Conservation (phyloP, 1,284 basidiomycete genomes). For the Rhodotorula sp. region DNA sequence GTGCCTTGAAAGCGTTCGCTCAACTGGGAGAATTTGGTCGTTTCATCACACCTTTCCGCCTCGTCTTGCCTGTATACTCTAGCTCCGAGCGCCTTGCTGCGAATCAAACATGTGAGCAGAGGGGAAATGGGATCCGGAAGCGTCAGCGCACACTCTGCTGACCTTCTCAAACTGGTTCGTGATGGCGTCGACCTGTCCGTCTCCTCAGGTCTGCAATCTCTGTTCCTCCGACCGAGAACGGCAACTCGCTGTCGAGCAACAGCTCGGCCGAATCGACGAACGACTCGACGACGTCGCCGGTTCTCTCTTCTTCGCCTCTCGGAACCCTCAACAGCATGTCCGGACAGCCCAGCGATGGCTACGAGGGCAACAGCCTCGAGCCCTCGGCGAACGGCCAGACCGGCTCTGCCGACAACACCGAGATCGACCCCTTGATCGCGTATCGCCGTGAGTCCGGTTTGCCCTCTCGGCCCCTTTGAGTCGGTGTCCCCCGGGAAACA, state of each 20-base stretch:
- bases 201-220: not conserved
- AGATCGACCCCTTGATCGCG: conserved; percentile 16
- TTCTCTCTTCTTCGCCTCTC: conserved; percentile 18
- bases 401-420: conserved; percentile 1
- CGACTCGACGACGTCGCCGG: conserved; percentile 4
- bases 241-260: not conserved
- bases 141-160: not conserved
- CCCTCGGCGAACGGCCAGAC: not conserved
- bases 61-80: too few relatives aligned
- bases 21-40: too few relatives aligned
- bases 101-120: too few relatives aligned
- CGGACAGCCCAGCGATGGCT: not conserved
- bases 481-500: not conserved
- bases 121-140: too few relatives aligned
- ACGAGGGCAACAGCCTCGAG: conserved; percentile 12
- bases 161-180: not conserved
- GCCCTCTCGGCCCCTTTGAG: too few relatives aligned
- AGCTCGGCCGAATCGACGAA: not conserved
- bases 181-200: not conserved
- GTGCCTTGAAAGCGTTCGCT: too few relatives aligned
- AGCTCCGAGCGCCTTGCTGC: too few relatives aligned
- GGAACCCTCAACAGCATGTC: not conserved
- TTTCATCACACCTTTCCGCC: too few relatives aligned
- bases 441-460: conserved; percentile 24
- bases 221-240: not conserved